These are phyloP conservation scores for Clitoria ternatea DNA, from an alignment of 306 rosid genomes.

Conservation along the genomic window DNA sequence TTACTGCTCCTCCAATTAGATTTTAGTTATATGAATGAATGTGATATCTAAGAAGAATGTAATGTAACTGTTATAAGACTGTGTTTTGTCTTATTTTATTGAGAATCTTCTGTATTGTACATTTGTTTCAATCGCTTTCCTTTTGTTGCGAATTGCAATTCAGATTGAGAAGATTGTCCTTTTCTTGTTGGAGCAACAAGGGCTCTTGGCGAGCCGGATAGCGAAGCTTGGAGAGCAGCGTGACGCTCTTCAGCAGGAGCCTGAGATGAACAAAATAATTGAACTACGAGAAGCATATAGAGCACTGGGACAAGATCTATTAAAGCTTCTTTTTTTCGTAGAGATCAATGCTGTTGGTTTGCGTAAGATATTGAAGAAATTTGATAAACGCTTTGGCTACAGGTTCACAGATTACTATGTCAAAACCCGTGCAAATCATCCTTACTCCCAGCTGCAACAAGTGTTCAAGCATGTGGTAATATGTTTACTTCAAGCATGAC, in stretches of 20 bases:
- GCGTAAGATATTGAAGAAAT: conserved; percentile 97
- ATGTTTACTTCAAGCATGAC: conserved; percentile 29
- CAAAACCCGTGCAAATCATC: conserved; percentile 97
- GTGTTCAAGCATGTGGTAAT: conserved; percentile 99
- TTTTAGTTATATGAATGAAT: background rate
- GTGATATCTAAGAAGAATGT: conserved; percentile 14
- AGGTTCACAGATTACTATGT: conserved; percentile 91
- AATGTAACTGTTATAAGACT: background rate
- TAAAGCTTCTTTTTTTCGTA: conserved; percentile 80
- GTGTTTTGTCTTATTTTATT: background rate
- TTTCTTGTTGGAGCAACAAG: conserved; percentile 98
- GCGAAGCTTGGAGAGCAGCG: conserved; percentile 65
- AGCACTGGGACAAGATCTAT: conserved; percentile 74
- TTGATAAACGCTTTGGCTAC: conserved; percentile 92
- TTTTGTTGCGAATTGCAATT: conserved; percentile 22
- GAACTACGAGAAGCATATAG: conserved; percentile 79
- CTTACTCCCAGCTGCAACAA: conserved; percentile 98
- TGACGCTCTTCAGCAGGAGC: conserved; percentile 65
- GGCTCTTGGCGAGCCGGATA: conserved; percentile 86
- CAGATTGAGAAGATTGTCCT: conserved; percentile 97
- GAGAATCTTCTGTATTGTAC: background rate
- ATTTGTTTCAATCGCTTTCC: conserved; percentile 18
- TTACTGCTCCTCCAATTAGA: background rate
- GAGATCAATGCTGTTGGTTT: conserved; percentile 95
- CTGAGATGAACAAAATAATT: conserved; percentile 66